Conservation (phyloP, 1,284 basidiomycete species). For the Kalmanozyma brasiliensis region DNA sequence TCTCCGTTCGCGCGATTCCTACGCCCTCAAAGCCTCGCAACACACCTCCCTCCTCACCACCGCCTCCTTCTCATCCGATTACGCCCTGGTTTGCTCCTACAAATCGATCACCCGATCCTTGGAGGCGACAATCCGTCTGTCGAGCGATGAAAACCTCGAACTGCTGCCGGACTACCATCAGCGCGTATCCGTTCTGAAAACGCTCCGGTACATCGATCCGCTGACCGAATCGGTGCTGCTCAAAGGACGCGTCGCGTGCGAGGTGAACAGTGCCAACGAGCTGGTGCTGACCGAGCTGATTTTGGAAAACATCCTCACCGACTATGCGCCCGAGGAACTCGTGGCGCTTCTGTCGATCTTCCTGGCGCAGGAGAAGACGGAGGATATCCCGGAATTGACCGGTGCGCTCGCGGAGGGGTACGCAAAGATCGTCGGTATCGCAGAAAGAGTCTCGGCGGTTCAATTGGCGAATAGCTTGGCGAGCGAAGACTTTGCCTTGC, state of each 20-base stretch:
- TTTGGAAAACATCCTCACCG: constrained; percentile 89
- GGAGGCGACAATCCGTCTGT: constrained; percentile 66
- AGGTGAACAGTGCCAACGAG: constrained; percentile 93
- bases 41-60: constrained; percentile 25
- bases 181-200: constrained; percentile 87
- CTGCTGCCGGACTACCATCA: constrained; percentile 97
- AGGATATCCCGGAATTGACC: constrained; percentile 82
- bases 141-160: constrained; percentile 88
- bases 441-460: constrained; percentile 81
- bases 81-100: constrained; percentile 78
- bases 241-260: constrained; percentile 97
- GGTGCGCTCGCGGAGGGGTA: constrained; percentile 79
- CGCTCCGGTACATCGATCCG: constrained; percentile 72
- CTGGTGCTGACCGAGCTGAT: constrained; percentile 95
- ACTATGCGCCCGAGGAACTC: constrained; percentile 92
- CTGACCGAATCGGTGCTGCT: constrained; percentile 89
- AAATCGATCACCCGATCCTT: constrained; percentile 80
- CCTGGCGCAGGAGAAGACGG: constrained; percentile 96
- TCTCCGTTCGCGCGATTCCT: constrained; percentile 74
- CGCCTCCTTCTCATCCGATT: constrained; percentile 78
- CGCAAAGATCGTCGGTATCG: constrained; percentile 80
- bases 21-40: constrained; percentile 67
- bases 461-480: constrained; percentile 78
- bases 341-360: constrained; percentile 97
- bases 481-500: constrained; percentile 52